Percentiles rank a stretch among this genome's conserved stretches.
Evolutionary conservation across 2,329 filamentous ascomycete genomes (phyloP).

Genomic region (Waltergamsia citrina): DNA sequence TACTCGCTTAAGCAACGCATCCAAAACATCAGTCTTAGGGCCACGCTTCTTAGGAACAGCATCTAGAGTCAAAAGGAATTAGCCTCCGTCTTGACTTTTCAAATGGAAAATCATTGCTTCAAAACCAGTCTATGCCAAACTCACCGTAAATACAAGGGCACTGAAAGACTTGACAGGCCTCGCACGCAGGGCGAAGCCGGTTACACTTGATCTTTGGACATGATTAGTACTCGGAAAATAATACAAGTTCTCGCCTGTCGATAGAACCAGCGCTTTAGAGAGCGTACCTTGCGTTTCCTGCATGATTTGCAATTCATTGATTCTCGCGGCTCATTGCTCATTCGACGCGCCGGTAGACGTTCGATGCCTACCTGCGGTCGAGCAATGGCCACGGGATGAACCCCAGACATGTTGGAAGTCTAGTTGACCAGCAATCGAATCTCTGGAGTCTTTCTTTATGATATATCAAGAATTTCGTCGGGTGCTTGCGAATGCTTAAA

Average conservation of each 20-base stretch:
- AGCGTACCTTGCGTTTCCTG: slow-evolving; percentile 77
- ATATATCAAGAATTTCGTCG: no score
- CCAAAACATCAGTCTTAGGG: slow-evolving; percentile 81
- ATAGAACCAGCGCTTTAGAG: background rate
- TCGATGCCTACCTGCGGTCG: slow-evolving; percentile 76
- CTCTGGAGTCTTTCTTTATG: background rate
- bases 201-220: slow-evolving; percentile 83
- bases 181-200: slow-evolving; percentile 71
- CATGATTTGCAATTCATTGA: slow-evolving; percentile 96
- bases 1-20: slow-evolving; percentile 74
- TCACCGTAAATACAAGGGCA: slow-evolving; percentile 82
- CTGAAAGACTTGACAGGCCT: slow-evolving; percentile 83
- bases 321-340: slow-evolving; percentile 70
- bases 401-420: slow-evolving; percentile 26
- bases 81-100: background rate
- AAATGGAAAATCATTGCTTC: background rate
- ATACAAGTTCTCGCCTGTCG: no score
- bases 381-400: slow-evolving; percentile 49
- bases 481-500: no score
- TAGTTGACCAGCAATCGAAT: background rate
- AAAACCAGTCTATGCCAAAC: slow-evolving; percentile 15
- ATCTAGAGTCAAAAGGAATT: slow-evolving; percentile 38
- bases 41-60: slow-evolving; percentile 84
- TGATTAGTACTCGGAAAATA: background rate
- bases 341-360: slow-evolving; percentile 60